Percentiles rank a stretch among this genome's conserved stretches.
Evolutionary conservation across 2,329 filamentous ascomycete species (phyloP).

Genomic region (Teratosphaeria gauchensis): DNA sequence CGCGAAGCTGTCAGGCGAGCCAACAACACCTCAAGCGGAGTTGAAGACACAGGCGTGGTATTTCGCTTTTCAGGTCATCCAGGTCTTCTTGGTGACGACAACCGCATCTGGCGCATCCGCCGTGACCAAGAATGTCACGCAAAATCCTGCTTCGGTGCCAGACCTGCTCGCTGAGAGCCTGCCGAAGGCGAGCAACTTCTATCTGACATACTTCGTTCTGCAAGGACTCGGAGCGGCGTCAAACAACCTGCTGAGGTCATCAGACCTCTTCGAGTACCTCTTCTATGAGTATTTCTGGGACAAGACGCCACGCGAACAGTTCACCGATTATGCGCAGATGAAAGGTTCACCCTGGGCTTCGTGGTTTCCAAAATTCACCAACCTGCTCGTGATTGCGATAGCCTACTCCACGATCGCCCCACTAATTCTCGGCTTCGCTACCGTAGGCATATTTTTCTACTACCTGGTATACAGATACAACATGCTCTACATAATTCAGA

Average conservation of each 20-base stretch:
- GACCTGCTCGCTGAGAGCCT: slow-evolving; percentile 26
- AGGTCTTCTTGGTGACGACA: slow-evolving; percentile 34
- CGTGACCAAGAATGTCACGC: slow-evolving; percentile 22
- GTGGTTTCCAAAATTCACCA: slow-evolving; percentile 39
- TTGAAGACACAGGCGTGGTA: slow-evolving; percentile 30
- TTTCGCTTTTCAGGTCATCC: slow-evolving; percentile 33
- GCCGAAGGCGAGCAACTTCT: slow-evolving; percentile 33
- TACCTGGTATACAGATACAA: slow-evolving; percentile 42
- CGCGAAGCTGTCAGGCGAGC: slow-evolving; percentile 25
- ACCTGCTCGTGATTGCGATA: slow-evolving; percentile 35
- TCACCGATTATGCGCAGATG: slow-evolving; percentile 34
- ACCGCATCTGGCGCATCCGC: slow-evolving; percentile 29
- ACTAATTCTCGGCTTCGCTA: slow-evolving; percentile 37
- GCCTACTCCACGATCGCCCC: slow-evolving; percentile 41
- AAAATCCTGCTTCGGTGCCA: slow-evolving; percentile 24
- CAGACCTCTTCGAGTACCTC: slow-evolving; percentile 23
- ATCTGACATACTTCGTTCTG: slow-evolving; percentile 32
- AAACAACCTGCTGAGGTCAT: slow-evolving; percentile 23
- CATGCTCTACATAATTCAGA: slow-evolving; percentile 38
- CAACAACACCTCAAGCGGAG: slow-evolving; percentile 36
- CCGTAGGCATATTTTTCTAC: slow-evolving; percentile 34
- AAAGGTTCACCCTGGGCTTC: slow-evolving; percentile 36
- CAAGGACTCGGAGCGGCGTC: slow-evolving; percentile 26
- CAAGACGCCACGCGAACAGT: slow-evolving; percentile 39
- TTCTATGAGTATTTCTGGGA: slow-evolving; percentile 25